Base-by-base conservation (phyloP, 2,329 filamentous ascomycete genomes). In the Hortaea sp. region DNA sequence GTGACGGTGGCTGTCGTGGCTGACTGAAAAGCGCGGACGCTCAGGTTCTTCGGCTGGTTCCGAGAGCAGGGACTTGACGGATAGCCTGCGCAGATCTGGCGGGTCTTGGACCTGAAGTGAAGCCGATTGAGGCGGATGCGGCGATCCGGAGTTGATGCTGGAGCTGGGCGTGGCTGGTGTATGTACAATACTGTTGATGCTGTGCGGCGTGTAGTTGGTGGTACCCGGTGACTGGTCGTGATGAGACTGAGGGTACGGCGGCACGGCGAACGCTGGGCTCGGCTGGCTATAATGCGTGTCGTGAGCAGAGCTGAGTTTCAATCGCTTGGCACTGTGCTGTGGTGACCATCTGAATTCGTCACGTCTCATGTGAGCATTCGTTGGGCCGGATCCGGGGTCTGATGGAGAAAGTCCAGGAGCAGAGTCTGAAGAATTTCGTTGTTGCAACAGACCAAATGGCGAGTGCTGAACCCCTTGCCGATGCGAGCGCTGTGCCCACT, bases 61-160 rank as follows among this genome's bases (percentile, higher is more conserved):
- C 2, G 75, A 75, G 5, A 86, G 66, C 6, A 86, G 64, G 9
- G 81, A 84, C 55, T 77, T 78, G 30, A 86, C 80, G 6, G 81
- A 84, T 20, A 85, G 67, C 11, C 78, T 66, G 7, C 73, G 71
- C 29, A 74, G 54, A 46, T 75, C 71, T 29, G 68, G 58, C 42
- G 67, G 61, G 11, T 65, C 60, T 40, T 67, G 63, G 4, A 55
- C 46, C n/a, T 49, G 39, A 12, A 53, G 44, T 3, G 51, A 27
- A 5, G 48, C 38, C 1, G 50, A 38, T 28, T 54, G 45, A 3
- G 42, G 41, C 13, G 55, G 53, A 32, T 54, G 56, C 12, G 60
- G 59, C 7, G 61, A 62, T 39, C 46, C 52, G 7, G 58, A 58
- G 30, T 53, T 47, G 40, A 53, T 48, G 43, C 57, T 61, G 42